These are phyloP conservation scores for Peronosclerospora sorghi DNA, from an alignment of 352 stramenopile genomes.

Conservation along the genomic window DNA sequence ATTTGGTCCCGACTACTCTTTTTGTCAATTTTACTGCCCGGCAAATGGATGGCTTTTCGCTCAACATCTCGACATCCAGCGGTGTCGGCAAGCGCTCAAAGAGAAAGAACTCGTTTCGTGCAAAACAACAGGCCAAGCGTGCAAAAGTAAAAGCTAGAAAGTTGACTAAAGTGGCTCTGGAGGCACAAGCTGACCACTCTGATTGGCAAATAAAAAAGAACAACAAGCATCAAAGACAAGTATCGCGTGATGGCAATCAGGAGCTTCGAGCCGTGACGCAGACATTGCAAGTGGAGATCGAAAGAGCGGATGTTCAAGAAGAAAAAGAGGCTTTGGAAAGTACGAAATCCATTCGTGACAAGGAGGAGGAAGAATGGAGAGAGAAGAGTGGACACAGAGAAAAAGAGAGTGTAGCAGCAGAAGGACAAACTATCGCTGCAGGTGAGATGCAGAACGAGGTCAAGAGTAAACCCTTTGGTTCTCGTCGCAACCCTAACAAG, in stretches of 20 bases:
- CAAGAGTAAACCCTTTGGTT: constrained; percentile 38
- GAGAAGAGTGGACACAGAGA: constrained; percentile 4
- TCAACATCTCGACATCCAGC: constrained; percentile 65
- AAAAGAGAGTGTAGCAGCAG: not conserved
- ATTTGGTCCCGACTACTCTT: too few species aligned
- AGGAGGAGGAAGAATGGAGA: not conserved
- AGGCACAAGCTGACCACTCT: not conserved
- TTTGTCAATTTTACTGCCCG: too few species aligned
- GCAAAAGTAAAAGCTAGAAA: constrained; percentile 31
- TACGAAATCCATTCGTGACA: too few species aligned
- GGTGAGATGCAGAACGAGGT: not conserved
- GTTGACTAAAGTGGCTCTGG: constrained; percentile 11
- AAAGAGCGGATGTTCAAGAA: too few species aligned
- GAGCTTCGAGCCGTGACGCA: constrained; percentile 1
- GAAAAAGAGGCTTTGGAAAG: too few species aligned
- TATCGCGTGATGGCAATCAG: not conserved
- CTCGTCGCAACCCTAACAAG: constrained; percentile 79
- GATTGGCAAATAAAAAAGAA: constrained; percentile 3
- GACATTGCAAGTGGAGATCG: not conserved
- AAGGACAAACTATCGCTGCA: constrained; percentile 5
- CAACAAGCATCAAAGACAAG: not conserved
- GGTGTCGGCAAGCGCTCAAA: constrained; percentile 29
- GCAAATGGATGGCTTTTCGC: constrained; percentile 56
- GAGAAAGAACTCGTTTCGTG: constrained; percentile 72
- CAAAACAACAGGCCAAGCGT: constrained; percentile 59